Base-by-base conservation (phyloP, 2,329 filamentous ascomycete genomes). In the Diaporthe longicolla region DNA sequence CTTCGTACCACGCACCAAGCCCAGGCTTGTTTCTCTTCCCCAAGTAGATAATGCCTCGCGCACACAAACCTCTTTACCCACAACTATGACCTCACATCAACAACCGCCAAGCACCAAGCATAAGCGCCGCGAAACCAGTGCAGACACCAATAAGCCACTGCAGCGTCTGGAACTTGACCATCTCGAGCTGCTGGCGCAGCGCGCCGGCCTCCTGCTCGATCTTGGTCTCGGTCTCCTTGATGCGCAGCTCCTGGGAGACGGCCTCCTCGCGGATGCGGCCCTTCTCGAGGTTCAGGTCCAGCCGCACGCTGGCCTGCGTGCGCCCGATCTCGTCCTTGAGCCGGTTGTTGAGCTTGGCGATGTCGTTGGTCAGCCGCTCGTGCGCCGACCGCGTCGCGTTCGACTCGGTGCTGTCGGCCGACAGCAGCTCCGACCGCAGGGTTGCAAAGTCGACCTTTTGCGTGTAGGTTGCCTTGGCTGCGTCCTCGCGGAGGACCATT, bases 401-500 rank as follows among this genome's bases (percentile, higher is more conserved):
- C 35, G 93, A 92, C 86, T 99, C 97, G 70, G 94, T 97, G 78
- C 93, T 95, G 85, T 98, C 97, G 66, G 95, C 93, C 8, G 95
- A 95, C 29, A 98, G 90, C 29, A 99, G 91, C 84, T 99, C 97
- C 73, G 95, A 97, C 77, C 97, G 94, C 57, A 98, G 91, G 86
- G 98, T 98, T 75, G 96, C 95, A 81, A 99, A 98, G 85, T 99
- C 97, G 76, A 98, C 97, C 84, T 98, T 98, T 82, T 98, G 92
- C 2, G 91, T 92, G 82, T 93, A 93, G 4, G 91, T 93, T 37
- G 93, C 93, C 81, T 94, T 94, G 80, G 94, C 93, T 76, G 94
- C 91, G 85, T 98, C 97, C 85, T 99, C 97, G 80, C 95, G 94
- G 61, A 98, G 90, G 55, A 99, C 97, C 97, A 99, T 99, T 21